Percentiles rank a stretch among this genome's conserved stretches.
These are phyloP conservation scores for Jatropha multifida DNA, from an alignment of 441 rosid genomes.

Conservation along the genomic window DNA sequence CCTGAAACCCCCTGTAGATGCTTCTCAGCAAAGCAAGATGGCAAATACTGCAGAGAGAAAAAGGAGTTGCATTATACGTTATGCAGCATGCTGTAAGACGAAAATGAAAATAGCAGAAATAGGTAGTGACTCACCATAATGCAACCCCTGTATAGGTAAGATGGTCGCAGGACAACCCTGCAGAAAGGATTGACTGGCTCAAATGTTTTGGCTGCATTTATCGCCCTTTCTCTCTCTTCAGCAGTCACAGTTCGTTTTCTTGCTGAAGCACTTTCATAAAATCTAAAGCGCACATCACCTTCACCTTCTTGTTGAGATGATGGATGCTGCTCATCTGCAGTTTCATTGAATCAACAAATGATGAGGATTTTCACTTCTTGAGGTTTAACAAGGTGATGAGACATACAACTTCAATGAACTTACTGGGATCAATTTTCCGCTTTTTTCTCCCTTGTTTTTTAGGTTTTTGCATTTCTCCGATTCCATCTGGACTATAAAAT, in stretches of 20 bases:
- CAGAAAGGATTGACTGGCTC: constrained; percentile 95
- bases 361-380: constrained; percentile 24
- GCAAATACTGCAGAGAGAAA: constrained; percentile 68
- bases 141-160: constrained; percentile 94
- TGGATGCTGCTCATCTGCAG: constrained; percentile 52
- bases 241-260: constrained; percentile 92
- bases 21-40: constrained; percentile 95
- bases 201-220: constrained; percentile 86
- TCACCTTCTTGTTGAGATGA: constrained; percentile 50
- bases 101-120: not conserved
- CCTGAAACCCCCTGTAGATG: constrained; percentile 85
- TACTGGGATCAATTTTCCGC: constrained; percentile 69
- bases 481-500: constrained; percentile 33
- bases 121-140: constrained; percentile 69
- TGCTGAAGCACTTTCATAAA: constrained; percentile 95
- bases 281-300: constrained; percentile 65
- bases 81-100: not conserved
- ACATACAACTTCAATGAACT: constrained; percentile 32
- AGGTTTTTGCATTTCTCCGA: constrained; percentile 34
- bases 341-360: constrained; percentile 20
- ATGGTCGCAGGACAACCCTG: constrained; percentile 94
- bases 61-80: constrained; percentile 6
- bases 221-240: constrained; percentile 91
- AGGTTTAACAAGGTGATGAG: constrained; percentile 7
- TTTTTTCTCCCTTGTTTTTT: constrained; percentile 81